phyloP scores from a whole-genome alignment of 306 rosid species.

The Rosa chinensis region DNA sequence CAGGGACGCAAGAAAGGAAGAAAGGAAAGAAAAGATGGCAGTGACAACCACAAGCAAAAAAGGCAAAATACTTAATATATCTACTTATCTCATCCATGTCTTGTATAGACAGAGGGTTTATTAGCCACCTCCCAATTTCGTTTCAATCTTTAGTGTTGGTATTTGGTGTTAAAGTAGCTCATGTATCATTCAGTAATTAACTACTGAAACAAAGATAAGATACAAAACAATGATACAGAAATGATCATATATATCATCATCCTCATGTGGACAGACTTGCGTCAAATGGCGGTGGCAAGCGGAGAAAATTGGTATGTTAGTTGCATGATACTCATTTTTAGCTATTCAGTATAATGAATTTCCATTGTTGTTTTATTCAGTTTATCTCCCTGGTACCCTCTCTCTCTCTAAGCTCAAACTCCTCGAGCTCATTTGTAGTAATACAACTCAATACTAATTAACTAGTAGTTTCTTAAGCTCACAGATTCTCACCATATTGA shows the following conservation, averaged over 20 bases:
- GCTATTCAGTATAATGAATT: too few relatives aligned
- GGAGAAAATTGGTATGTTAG: not conserved
- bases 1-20: constrained; percentile 4
- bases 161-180: not conserved
- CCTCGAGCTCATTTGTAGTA: too few relatives aligned
- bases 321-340: too few relatives aligned
- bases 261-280: not conserved
- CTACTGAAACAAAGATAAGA: not conserved
- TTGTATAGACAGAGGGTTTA: not conserved
- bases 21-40: constrained; percentile 32
- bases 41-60: constrained; percentile 37
- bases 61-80: constrained; percentile 28
- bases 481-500: too few relatives aligned
- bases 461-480: too few relatives aligned
- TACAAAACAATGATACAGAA: not conserved
- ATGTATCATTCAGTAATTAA: not conserved
- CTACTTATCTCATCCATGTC: not conserved
- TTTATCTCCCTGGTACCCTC: too few relatives aligned
- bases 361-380: too few relatives aligned
- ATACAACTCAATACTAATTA: too few relatives aligned
- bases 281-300: not conserved
- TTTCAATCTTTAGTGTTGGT: not conserved
- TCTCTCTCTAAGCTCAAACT: too few relatives aligned
- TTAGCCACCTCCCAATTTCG: not conserved
- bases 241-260: not conserved